Percentiles rank a stretch among this genome's conserved stretches.
Evolutionary conservation across 805 yeast genomes (phyloP).

Genomic region (Candida pini): DNA sequence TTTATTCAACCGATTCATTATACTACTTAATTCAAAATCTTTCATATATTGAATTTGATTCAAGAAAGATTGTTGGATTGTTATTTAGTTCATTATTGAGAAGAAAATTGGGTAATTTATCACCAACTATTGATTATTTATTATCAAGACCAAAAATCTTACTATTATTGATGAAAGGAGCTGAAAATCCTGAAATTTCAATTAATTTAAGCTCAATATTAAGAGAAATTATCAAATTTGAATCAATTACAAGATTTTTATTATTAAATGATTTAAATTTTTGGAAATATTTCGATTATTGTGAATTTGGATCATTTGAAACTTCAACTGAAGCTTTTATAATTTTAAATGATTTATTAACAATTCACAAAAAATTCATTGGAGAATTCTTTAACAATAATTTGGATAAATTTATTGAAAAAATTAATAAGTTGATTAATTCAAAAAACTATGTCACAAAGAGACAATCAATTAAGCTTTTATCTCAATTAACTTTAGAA

Average conservation of each 20-base stretch:
- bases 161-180: constrained; percentile 57
- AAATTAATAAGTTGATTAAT: constrained; percentile 64
- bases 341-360: constrained; percentile 64
- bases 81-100: constrained; percentile 73
- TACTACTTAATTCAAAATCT: constrained; percentile 55
- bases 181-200: constrained; percentile 69
- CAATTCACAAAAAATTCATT: constrained; percentile 62
- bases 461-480: constrained; percentile 77
- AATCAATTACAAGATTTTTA: constrained; percentile 56
- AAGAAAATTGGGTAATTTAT: constrained; percentile 67
- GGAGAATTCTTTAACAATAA: constrained; percentile 63
- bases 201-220: constrained; percentile 71
- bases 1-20: constrained; percentile 66
- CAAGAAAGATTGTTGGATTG: constrained; percentile 74
- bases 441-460: constrained; percentile 86
- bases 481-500: constrained; percentile 65
- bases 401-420: constrained; percentile 49
- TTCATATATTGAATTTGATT: constrained; percentile 76
- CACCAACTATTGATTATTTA: constrained; percentile 85
- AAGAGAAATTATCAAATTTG: constrained; percentile 80
- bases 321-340: constrained; percentile 85
- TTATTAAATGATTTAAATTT: constrained; percentile 55
- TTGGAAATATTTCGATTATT: constrained; percentile 82
- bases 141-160: constrained; percentile 62
- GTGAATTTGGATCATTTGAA: constrained; percentile 75